These are phyloP conservation scores for Rhododendron ovatum DNA, from an alignment of 148 eudicot species.

Conservation along the genomic window DNA sequence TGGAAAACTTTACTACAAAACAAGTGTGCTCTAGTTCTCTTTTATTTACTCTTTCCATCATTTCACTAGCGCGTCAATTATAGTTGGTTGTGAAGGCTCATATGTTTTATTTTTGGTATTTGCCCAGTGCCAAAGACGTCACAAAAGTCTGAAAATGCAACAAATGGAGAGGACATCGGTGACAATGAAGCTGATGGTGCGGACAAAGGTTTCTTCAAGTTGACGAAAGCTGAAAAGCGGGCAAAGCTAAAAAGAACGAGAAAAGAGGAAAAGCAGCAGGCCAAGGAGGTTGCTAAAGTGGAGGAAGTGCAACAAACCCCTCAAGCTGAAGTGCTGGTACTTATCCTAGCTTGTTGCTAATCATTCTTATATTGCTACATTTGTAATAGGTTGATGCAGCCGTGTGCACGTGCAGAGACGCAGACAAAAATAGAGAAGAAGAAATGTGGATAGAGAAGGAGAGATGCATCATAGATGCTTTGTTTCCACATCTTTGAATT, in stretches of 20 bases:
- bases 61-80: neutral
- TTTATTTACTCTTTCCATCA: neutral
- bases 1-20: constrained; percentile 64
- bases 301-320: constrained; percentile 53
- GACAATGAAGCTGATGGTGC: constrained; percentile 25
- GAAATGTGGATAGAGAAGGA: neutral
- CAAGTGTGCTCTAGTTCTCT: constrained; percentile 34
- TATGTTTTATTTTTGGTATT: constrained; percentile 7
- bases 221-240: constrained; percentile 74
- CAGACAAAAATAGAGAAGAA: neutral
- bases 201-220: constrained; percentile 33
- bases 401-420: neutral
- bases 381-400: neutral
- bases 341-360: neutral
- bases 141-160: constrained; percentile 21
- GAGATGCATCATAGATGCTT: neutral
- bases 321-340: constrained; percentile 71
- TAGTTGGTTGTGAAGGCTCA: neutral
- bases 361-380: neutral
- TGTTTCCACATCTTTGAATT: constrained; percentile 1
- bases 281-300: constrained; percentile 37
- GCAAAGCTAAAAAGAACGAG: constrained; percentile 72
- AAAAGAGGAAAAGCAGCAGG: constrained; percentile 84
- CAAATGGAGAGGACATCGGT: constrained; percentile 32
- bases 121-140: constrained; percentile 38